phyloP scores from a whole-genome alignment of 2,329 filamentous ascomycete genomes.

The Calonectria pteridis region DNA sequence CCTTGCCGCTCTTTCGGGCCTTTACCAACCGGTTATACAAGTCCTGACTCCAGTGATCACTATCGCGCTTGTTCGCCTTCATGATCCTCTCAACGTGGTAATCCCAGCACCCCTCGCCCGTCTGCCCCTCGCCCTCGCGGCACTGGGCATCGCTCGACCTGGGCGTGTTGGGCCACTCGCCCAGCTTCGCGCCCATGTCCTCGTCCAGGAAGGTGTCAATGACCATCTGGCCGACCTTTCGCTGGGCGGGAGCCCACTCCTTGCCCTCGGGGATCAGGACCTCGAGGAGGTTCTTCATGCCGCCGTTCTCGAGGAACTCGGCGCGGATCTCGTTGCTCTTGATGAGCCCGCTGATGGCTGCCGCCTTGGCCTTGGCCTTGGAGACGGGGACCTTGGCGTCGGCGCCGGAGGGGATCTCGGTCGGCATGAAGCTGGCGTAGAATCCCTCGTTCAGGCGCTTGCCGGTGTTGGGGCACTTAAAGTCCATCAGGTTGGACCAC shows the following conservation, averaged over 20 bases:
- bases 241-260: constrained; percentile 64
- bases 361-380: constrained; percentile 56
- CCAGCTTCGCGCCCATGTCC: constrained; percentile 69
- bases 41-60: constrained; percentile 61
- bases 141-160: constrained; percentile 54
- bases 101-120: constrained; percentile 70
- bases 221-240: constrained; percentile 69
- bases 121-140: constrained; percentile 43
- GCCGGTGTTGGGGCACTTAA: constrained; percentile 51
- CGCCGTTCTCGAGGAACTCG: constrained; percentile 67
- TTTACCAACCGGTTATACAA: constrained; percentile 52
- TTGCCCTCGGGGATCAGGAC: constrained; percentile 62
- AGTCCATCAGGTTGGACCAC: constrained; percentile 59
- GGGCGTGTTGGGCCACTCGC: constrained; percentile 64
- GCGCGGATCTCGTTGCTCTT: constrained; percentile 64
- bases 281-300: constrained; percentile 67
- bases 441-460: constrained; percentile 52
- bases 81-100: constrained; percentile 60
- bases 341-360: constrained; percentile 68
- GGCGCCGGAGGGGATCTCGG: constrained; percentile 31
- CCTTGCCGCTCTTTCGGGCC: constrained; percentile 46
- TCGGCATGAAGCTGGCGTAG: constrained; percentile 57
- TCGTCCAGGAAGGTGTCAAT: constrained; percentile 76
- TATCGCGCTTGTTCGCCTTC: constrained; percentile 51
- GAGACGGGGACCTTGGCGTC: constrained; percentile 43